Base-by-base conservation (phyloP, 441 rosid species). In the Viola pubescens region DNA sequence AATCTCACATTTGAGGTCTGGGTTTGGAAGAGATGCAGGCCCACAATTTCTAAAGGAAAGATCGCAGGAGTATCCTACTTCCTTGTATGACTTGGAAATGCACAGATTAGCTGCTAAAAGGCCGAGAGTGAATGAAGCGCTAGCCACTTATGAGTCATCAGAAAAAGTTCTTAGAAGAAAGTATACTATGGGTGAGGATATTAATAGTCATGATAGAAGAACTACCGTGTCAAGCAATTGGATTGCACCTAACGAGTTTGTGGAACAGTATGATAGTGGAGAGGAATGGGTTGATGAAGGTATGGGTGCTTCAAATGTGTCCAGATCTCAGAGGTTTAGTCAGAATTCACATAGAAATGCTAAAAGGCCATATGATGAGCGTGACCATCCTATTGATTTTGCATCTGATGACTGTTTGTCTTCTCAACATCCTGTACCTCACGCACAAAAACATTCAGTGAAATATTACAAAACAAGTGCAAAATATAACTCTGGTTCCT, bases 101-200 rank as follows among this genome's bases (percentile, higher is more conserved):
- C 65, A 56, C 5, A 70, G 70, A 60, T 40, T 46, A 56, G 66
- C 73, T 70, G 61, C 52, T 54, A 74, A 75, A 73, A 61, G 73
- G 55, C 75, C 63, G 63, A 81, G 74, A 69, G 69, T 60, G 70
- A 70, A 79, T 61, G 83, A 71, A 48, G 84, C 77, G 56, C 63
- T 62, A 64, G 60, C 62, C 46, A 60, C 62, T 34, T 64, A 58
- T 59, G 72, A 70, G 19, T 64, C 68, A 56, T 52, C 75, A 39
- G 75, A 81, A 60, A 75, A 74, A 52, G 14, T 73, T 41, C 61
- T 50, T 9, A 75, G 75, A 68, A 39, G 80, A 61, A 68, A 72
- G 61, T 68, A 66, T 51, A 45, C 52, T 41, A 37, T 58, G 57
- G 78, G 66, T 26, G 71, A 80, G 60, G 74, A 71, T 62, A 13